phyloP scores from a whole-genome alignment of 2,329 filamentous ascomycete species.

The Colletotrichum aenigma region DNA sequence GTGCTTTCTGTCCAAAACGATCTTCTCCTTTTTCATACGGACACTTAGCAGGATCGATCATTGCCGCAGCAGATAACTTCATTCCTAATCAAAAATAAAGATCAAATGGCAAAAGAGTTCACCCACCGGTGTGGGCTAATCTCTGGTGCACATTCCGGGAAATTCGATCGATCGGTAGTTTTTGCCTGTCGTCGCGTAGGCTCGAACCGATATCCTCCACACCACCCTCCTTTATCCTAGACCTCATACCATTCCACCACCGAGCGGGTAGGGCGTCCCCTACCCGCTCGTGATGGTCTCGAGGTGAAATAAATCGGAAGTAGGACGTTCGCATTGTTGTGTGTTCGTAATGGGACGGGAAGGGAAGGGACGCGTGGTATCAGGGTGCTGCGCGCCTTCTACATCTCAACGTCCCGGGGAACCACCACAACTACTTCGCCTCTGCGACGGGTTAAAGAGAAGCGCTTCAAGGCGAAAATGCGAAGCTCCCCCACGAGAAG shows the following conservation, averaged over 20 bases:
- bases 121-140: background rate
- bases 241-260: background rate
- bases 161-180: background rate
- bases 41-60: background rate
- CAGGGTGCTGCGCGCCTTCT: background rate
- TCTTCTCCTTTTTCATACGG: background rate
- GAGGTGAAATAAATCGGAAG: background rate
- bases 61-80: background rate
- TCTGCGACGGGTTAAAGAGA: background rate
- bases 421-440: background rate
- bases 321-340: background rate
- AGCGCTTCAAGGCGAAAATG: too few species aligned
- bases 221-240: background rate
- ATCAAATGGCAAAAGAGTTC: background rate
- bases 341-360: background rate
- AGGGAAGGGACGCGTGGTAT: background rate
- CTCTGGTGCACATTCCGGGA: background rate
- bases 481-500: background rate
- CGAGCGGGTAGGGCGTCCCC: background rate
- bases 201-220: background rate
- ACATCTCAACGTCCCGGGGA: background rate
- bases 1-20: rapidly evolving
- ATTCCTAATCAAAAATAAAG: background rate
- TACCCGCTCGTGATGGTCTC: background rate
- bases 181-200: background rate